Percentiles rank a stretch among this genome's conserved stretches.
Conservation (phyloP, 768 basidiomycete genomes). For the Rickenella mellea region DNA sequence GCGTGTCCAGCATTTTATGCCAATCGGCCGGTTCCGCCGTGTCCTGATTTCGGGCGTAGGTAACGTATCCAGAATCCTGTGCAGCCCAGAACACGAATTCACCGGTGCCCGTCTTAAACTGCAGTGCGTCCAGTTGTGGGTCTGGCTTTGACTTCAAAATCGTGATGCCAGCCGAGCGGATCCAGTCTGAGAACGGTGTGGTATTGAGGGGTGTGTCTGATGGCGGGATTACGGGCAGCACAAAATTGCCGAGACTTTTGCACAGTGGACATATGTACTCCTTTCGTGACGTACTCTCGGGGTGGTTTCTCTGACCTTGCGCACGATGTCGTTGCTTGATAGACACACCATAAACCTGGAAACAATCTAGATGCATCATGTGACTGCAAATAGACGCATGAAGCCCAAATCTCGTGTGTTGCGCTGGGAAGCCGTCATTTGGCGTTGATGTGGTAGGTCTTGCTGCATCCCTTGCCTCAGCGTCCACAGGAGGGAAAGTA, state of each 20-base stretch:
- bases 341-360: slow-evolving; percentile 80
- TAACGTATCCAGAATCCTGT: slow-evolving; percentile 63
- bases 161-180: slow-evolving; percentile 80
- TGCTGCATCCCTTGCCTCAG: slow-evolving; percentile 34
- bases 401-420: slow-evolving; percentile 75
- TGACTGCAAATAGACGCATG: slow-evolving; percentile 87
- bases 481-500: slow-evolving; percentile 41
- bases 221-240: slow-evolving; percentile 69
- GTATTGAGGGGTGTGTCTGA: slow-evolving; percentile 40
- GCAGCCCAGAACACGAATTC: slow-evolving; percentile 87
- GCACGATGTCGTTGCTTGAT: slow-evolving; percentile 80
- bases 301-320: slow-evolving; percentile 87
- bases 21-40: slow-evolving; percentile 45
- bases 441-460: slow-evolving; percentile 32
- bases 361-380: slow-evolving; percentile 95
- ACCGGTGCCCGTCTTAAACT: slow-evolving; percentile 72
- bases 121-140: slow-evolving; percentile 56
- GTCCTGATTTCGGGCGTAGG: slow-evolving; percentile 36
- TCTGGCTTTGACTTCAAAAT: slow-evolving; percentile 81
- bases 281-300: slow-evolving; percentile 85
- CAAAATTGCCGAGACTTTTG: slow-evolving; percentile 91
- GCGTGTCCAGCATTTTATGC: slow-evolving; percentile 79
- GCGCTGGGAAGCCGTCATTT: slow-evolving; percentile 67
- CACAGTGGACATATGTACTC: slow-evolving; percentile 97
- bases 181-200: slow-evolving; percentile 78